A percentile compares a stretch with the other conserved stretches of the same genome.
Conservation (phyloP, 495 filamentous ascomycete genomes). For the Aspergillus affinis region DNA sequence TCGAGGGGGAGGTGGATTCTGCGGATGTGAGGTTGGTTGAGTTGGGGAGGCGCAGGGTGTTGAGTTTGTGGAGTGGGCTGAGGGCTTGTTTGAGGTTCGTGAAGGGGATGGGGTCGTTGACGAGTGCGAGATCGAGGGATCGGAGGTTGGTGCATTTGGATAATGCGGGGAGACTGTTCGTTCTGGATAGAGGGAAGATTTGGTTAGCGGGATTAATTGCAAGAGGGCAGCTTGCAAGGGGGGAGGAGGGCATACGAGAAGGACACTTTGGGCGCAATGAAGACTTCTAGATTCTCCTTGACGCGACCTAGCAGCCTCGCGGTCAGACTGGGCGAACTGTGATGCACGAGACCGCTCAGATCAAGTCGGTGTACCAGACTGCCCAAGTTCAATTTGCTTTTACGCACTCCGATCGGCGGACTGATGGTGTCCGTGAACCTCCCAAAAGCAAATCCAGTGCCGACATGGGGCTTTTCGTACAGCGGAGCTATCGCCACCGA, state of each 20-base stretch:
- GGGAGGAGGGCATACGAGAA: slow-evolving; percentile 49
- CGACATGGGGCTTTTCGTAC: slow-evolving; percentile 53
- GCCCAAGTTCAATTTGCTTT: slow-evolving; percentile 54
- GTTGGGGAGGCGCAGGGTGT: slow-evolving; percentile 55
- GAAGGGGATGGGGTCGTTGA: slow-evolving; percentile 54
- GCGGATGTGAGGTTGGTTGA: slow-evolving; percentile 35
- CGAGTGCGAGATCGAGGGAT: slow-evolving; percentile 59
- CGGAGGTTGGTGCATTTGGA: slow-evolving; percentile 58
- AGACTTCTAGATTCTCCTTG: slow-evolving; percentile 56
- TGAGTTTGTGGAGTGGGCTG: slow-evolving; percentile 46
- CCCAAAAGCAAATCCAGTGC: slow-evolving; percentile 51
- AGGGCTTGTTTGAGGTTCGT: slow-evolving; percentile 53
- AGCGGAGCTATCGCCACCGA: slow-evolving; percentile 52
- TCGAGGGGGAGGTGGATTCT: slow-evolving; percentile 4
- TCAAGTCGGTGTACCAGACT: slow-evolving; percentile 57
- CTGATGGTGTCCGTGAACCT: slow-evolving; percentile 62
- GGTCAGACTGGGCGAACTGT: slow-evolving; percentile 63
- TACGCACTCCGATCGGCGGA: slow-evolving; percentile 57
- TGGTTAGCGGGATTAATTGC: neutral
- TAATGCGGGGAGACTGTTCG: slow-evolving; percentile 63
- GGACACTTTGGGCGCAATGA: slow-evolving; percentile 63
- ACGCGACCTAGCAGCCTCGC: slow-evolving; percentile 62
- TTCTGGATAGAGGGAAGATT: slow-evolving; percentile 22
- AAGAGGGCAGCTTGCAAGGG: neutral
- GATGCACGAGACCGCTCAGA: slow-evolving; percentile 61